Conservation (phyloP, 2,329 filamentous ascomycete genomes). For the Tolypocladium sp. region DNA sequence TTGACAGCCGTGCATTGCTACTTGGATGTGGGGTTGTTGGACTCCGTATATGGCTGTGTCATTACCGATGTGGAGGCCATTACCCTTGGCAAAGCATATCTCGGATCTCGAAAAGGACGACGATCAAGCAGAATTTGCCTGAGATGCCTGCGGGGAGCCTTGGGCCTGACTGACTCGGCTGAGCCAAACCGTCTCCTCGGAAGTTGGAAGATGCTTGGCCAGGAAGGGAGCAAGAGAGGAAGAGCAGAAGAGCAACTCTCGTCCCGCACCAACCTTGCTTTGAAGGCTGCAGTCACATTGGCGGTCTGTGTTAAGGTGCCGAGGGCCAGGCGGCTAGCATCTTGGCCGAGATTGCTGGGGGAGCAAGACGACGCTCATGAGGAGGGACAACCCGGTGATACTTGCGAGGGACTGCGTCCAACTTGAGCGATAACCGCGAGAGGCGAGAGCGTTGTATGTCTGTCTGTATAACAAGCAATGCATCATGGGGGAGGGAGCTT, state of each 20-base stretch:
- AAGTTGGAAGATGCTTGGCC: neutral
- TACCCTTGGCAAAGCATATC: neutral
- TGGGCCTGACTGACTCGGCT: too few relatives aligned
- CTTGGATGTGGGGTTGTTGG: neutral
- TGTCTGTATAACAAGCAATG: too few relatives aligned
- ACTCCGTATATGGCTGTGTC: neutral
- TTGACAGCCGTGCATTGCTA: neutral
- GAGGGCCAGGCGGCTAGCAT: neutral
- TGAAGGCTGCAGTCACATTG: neutral
- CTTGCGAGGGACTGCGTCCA: neutral
- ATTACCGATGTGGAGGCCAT: neutral
- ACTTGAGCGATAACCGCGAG: neutral
- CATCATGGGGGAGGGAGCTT: neutral
- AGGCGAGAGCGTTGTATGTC: neutral
- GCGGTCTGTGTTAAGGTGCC: neutral
- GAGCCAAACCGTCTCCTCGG: too few relatives aligned
- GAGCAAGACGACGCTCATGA: neutral
- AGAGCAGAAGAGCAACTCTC: neutral
- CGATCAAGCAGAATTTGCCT: neutral
- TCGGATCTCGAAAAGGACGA: neutral
- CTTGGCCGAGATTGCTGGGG: neutral
- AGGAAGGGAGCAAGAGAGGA: neutral
- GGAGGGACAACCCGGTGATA: neutral
- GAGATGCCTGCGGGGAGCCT: neutral
- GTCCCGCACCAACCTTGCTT: neutral